phyloP scores from a whole-genome alignment of 1,139 yeast genomes.

The Keqinozyma sinolaborantium region DNA sequence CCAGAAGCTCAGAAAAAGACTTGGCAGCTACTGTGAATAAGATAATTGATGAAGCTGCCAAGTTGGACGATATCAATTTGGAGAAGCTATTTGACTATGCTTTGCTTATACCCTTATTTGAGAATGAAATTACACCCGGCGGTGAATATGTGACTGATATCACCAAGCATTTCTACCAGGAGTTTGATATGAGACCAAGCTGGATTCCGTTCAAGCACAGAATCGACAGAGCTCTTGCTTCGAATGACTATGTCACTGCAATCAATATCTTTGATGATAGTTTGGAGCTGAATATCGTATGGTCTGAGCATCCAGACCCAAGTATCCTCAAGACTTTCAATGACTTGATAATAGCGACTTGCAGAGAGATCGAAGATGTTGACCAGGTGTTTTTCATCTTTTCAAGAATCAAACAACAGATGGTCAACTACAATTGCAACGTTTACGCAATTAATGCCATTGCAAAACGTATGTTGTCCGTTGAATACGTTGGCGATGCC shows the following conservation, averaged over 20 bases:
- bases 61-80: neutral
- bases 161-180: neutral
- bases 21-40: neutral
- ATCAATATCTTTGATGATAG: conserved; percentile 31
- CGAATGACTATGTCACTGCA: conserved; percentile 20
- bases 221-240: conserved; percentile 26
- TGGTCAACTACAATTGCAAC: conserved; percentile 24
- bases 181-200: neutral
- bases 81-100: neutral
- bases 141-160: neutral
- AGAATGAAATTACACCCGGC: neutral
- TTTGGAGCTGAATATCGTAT: conserved; percentile 18
- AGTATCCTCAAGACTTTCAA: conserved; percentile 27
- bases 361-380: conserved; percentile 17
- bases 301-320: conserved; percentile 33
- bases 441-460: conserved; percentile 46
- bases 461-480: conserved; percentile 42
- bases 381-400: conserved; percentile 29
- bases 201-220: conserved; percentile 23
- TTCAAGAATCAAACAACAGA: conserved; percentile 35
- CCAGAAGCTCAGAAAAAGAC: too few species aligned
- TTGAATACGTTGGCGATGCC: conserved; percentile 53
- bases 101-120: neutral
- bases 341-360: conserved; percentile 23
- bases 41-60: neutral